Base-by-base conservation (phyloP, 345 rosid genomes). In the Eutrema heterophyllum region DNA sequence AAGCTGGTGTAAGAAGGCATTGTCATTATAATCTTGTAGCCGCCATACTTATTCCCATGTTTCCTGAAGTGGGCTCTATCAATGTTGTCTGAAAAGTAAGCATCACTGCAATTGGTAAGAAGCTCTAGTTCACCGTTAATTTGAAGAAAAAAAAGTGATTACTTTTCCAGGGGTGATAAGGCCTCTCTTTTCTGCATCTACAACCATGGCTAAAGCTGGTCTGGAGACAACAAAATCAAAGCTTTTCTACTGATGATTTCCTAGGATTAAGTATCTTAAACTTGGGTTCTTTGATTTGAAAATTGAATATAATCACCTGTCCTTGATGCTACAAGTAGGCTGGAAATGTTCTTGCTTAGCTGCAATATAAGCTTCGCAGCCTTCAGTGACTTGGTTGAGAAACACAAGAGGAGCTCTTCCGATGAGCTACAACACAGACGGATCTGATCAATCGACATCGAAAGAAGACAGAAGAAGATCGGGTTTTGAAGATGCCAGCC, bases 341-440 rank as follows among this genome's bases (percentile, higher is more conserved):
- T 91, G 97, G 74, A 91, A 79, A 93, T 91, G 93, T 70, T 94
- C 97, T 81, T 94, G 97, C 78, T 94, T 91, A 36, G 79, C 97
- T 12, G 96, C 97, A 27, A 94, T 76, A 61, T 84, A 94, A 33
- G 96, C 98, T 80, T 85, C 95, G 74, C 96, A 91, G 29, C 96
- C 98, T 84, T 94, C 89, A 10, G 87, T 83, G 35, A 94, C 91
- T 84, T 79, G 89, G 83, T 85, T 94, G 29, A 94, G 96, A 74
- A 57, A 94, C 30, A 87, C 97, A 14, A 94, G 77, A 0, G 98
- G 97, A 26, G 93, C 91, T 71, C 79, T 85, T 33, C 98, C 98
- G 13, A 94, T 79, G 15, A 88, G 82, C 97, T 94, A 86, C 18
- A 68, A 45, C 16, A 24, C 12, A 77, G 13, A 74, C 7, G 12